These are phyloP conservation scores for Fusarium robinianum DNA, from an alignment of 2,329 filamentous ascomycete genomes.

Conservation along the genomic window DNA sequence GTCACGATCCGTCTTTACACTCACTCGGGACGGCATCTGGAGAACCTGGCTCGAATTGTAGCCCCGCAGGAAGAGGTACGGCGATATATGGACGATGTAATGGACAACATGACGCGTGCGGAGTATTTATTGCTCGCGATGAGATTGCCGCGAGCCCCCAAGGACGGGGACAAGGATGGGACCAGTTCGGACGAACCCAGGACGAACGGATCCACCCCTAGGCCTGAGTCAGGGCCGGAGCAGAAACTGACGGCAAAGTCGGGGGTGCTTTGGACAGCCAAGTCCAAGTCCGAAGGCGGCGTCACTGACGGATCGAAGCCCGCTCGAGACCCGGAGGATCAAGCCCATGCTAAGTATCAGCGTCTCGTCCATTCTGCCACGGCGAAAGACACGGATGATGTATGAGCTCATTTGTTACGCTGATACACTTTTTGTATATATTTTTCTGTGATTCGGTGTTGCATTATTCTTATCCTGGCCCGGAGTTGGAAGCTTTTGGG, in stretches of 20 bases:
- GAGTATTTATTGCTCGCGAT: constrained; percentile 71
- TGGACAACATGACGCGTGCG: constrained; percentile 70
- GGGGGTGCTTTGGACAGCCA: constrained; percentile 45
- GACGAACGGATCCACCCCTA: constrained; percentile 39
- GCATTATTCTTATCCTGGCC: too few relatives aligned
- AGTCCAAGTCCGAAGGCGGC: constrained; percentile 28
- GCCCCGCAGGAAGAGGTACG: constrained; percentile 66
- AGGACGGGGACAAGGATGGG: constrained; percentile 40
- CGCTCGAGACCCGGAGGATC: constrained; percentile 42
- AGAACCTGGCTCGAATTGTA: constrained; percentile 64
- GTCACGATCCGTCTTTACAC: constrained; percentile 66
- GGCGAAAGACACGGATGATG: constrained; percentile 39
- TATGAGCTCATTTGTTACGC: constrained; percentile 15
- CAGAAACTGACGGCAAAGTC: constrained; percentile 32
- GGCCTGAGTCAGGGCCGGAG: constrained; percentile 35
- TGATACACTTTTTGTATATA: background rate
- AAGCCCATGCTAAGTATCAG: constrained; percentile 43
- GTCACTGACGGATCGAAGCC: constrained; percentile 30
- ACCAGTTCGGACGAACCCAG: constrained; percentile 38
- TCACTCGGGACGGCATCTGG: constrained; percentile 59
- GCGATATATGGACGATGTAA: constrained; percentile 71
- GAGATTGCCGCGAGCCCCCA: constrained; percentile 57
- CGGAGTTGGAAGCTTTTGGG: too few relatives aligned
- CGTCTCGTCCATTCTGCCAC: constrained; percentile 45
- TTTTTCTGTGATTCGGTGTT: constrained; percentile 1